Evolutionary conservation across 495 filamentous ascomycete species (phyloP), one percentile per base, ranked within the genome.

Genomic region (Penicillium malachiteum): DNA sequence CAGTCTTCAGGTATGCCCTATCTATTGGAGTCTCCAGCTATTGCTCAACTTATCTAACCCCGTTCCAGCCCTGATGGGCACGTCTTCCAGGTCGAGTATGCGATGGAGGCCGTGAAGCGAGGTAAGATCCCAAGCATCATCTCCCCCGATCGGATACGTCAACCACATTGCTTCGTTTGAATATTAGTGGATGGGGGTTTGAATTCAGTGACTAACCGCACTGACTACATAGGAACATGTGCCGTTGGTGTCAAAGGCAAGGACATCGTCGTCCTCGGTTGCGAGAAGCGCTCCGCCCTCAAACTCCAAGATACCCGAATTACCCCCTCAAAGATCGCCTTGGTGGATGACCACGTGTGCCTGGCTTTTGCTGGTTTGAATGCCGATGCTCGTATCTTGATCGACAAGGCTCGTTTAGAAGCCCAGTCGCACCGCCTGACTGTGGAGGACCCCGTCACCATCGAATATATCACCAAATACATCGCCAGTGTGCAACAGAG

Each of bases 1-100:
- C 32, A 62, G 64, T 70, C 42, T 74, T 71, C 58, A 69, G 61
- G 64, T 62, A 68, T 52, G 66, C 26, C 12, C 16, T 40, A 13
- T 46, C 30, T 8, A 14, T 32, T 4, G 18, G 0, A 14, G 30
- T 40, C 50, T 70, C 14, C 40, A 67, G 62, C 55, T 66, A 35
- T 34, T 5, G 30, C 10, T 54, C 16, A 44, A 17, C n/a, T 54
- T 58, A n/a, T 55, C 61, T 70, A 64, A 76, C 62, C 45, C 48
- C 18, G 57, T 47, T 67, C 65, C 62, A 97, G 93, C 80, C 94
- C 94, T 61, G 94, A 98, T 77, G 94, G 94, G 73, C 94, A 98
- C 78, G 93, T 98, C 63, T 97, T 98, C 81, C 94, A 98, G 74
- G 94, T 98, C 65, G 94, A 98, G 81, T 98, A 98, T 82, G 94